These are phyloP conservation scores for Trichoderma pleuroti DNA, from an alignment of 2,329 filamentous ascomycete species.

Conservation along the genomic window DNA sequence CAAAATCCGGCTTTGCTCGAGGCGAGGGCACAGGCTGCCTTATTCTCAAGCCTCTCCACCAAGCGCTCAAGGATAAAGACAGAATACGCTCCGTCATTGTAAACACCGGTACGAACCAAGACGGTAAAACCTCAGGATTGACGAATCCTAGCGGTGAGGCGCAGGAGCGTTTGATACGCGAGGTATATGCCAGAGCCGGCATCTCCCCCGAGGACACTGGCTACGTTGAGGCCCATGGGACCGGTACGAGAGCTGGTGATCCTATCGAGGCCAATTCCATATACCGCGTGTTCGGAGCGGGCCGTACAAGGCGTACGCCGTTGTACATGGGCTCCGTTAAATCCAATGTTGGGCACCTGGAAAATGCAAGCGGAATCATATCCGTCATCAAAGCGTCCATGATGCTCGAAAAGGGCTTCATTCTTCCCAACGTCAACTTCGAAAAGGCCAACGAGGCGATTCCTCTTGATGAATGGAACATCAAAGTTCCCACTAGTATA, in stretches of 20 bases:
- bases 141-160: slow-evolving; percentile 52
- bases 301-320: slow-evolving; percentile 39
- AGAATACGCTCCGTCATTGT: slow-evolving; percentile 50
- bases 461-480: slow-evolving; percentile 47
- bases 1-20: slow-evolving; percentile 51
- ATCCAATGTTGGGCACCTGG: slow-evolving; percentile 51
- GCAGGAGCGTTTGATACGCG: slow-evolving; percentile 41
- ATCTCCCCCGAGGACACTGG: slow-evolving; percentile 31
- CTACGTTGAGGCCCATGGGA: slow-evolving; percentile 52
- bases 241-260: slow-evolving; percentile 54
- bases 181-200: slow-evolving; percentile 33
- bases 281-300: slow-evolving; percentile 40
- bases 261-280: slow-evolving; percentile 53
- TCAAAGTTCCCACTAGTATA: slow-evolving; percentile 44
- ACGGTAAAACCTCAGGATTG: slow-evolving; percentile 49
- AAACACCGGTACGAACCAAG: slow-evolving; percentile 51
- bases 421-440: slow-evolving; percentile 50
- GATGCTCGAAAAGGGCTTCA: slow-evolving; percentile 49
- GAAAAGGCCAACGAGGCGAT: slow-evolving; percentile 48
- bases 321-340: slow-evolving; percentile 49
- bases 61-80: slow-evolving; percentile 54
- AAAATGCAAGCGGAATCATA: slow-evolving; percentile 49
- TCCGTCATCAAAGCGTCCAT: slow-evolving; percentile 51
- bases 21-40: slow-evolving; percentile 57
- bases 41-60: slow-evolving; percentile 53